Base-by-base conservation (phyloP, 805 yeast species). In the Metschnikowia gruessii region DNA sequence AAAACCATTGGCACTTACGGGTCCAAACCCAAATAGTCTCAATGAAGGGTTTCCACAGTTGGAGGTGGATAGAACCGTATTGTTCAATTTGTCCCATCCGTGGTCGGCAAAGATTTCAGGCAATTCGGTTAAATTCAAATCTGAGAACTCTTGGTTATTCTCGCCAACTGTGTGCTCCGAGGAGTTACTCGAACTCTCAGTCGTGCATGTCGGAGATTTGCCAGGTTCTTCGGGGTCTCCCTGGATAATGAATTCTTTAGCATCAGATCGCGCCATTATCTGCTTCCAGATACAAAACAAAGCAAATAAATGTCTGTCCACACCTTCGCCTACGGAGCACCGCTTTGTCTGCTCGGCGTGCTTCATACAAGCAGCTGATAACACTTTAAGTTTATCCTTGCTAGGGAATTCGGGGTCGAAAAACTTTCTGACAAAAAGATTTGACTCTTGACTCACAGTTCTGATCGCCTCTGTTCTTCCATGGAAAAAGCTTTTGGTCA, bases 391-490 rank as follows among this genome's bases (percentile, higher is more conserved):
- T 59, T 88, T 87, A 31, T 78, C 83, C 32, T 70, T 68, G 13
- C 82, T 74, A 1, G 84, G 67, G 15, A 80, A 75, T 41, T 79
- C 73, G 12, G 74, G 68, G 58, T 87, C 94, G 62, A 92, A 86
- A 62, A 90, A 85, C 53, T 87, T 85, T 46, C 95, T 80, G 15
- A 88, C 95, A 68, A 89, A 90, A 38, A 78, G 73, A 59, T 86
- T 86, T 0, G 94, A 84, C 61, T 88, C 88, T 56, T 79, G 74
- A 6, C 92, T 82, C 4, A 90, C 97, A 0, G 95, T 79, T 58
- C 97, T 75, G 46, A 90, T 82, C 3, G 96, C 95, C 65, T 90
- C 97, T 1, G 97, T 90, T 63, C 97, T 78, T 10, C 97, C 97
- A 61, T 90, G 96, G 52, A 84, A 76, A 62, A 83, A 90, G 49